Base-by-base conservation (phyloP, 2,329 filamentous ascomycete species). In the Paramyrothecium roridum region DNA sequence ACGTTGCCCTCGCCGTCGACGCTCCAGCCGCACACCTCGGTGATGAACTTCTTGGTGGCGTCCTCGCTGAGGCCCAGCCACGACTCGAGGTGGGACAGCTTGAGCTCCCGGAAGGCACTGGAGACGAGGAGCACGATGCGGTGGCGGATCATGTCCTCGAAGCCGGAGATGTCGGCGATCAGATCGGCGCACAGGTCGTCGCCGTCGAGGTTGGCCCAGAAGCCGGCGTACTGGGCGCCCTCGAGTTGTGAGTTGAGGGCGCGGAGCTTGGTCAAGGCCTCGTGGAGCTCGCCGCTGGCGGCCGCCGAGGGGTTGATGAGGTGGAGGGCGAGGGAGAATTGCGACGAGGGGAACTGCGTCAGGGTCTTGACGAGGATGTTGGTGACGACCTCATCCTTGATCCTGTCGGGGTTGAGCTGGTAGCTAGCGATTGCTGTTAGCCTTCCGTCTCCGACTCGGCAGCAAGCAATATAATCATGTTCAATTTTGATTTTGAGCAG, bases 301-400 rank as follows among this genome's bases (percentile, higher is more conserved):
- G 80, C 77, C 53, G 83, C 83, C 62, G 93, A 86, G 49, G 93
- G 89, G 61, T 92, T 91, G 69, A 99, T 92, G 62, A 99, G 91
- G 71, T 96, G 91, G 59, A 99, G 88, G 68, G 90, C 89, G 67
- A 98, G 91, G 66, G 87, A 88, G 86, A 98, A 99, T 76, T 98
- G 93, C 48, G 95, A 87, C 20, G 90, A 93, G 61, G 95, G 95
- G 82, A 99, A 99, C 78, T 96, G 90, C 65, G 93, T 96, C 72
- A 99, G 87, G 64, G 93, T 85, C 83, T 98, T 99, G 81, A 96
- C 93, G 73, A 99, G 91, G 79, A 98, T 90, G 84, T 98, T 98
- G 82, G 95, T 98, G 76, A 95, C 92, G 70, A 93, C 91, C 77
- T 99, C 95, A 71, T 96, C 90, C 80, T 95, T 93, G 71, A 93